Percentiles rank a stretch among this genome's conserved stretches.
Conservation (phyloP, 208 protist species). For the Crithidia bombi region DNA sequence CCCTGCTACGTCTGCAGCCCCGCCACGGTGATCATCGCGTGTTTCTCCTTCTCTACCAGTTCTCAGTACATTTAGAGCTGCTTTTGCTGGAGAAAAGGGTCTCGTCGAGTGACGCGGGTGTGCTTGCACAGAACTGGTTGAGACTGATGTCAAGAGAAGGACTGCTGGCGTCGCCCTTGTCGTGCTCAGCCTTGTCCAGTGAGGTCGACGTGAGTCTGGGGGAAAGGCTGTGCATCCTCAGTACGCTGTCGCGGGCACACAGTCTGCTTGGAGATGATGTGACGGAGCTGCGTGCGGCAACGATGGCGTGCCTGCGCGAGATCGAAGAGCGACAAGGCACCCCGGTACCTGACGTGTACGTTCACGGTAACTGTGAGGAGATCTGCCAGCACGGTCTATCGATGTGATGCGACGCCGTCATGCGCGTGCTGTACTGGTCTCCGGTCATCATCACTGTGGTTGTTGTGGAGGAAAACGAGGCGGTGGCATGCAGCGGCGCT, state of each 20-base stretch:
- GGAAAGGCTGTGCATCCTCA: slow-evolving; percentile 30
- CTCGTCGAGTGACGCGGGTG: neutral
- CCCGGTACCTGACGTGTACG: slow-evolving; percentile 16
- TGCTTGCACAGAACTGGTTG: slow-evolving; percentile 29
- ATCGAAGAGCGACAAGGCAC: slow-evolving; percentile 12
- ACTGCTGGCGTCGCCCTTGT: neutral
- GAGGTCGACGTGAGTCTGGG: slow-evolving; percentile 3
- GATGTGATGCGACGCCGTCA: neutral
- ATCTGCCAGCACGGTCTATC: slow-evolving; percentile 1
- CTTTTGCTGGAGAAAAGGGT: slow-evolving; percentile 11
- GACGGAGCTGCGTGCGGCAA: slow-evolving; percentile 6
- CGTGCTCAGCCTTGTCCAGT: neutral
- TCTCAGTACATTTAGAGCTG: slow-evolving; percentile 26
- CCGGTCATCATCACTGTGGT: no score
- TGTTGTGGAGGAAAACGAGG: no score
- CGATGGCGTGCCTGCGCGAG: slow-evolving; percentile 2
- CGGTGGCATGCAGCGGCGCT: no score
- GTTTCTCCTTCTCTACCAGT: slow-evolving; percentile 27
- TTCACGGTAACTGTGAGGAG: slow-evolving; percentile 30
- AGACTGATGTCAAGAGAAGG: slow-evolving; percentile 9
- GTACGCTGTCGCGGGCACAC: slow-evolving; percentile 15
- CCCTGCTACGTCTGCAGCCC: slow-evolving; percentile 17
- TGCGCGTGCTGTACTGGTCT: no score
- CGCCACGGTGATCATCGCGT: slow-evolving; percentile 2
- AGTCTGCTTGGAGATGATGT: neutral